Evolutionary conservation across 148 eudicot genomes (phyloP), one percentile per base, ranked within the genome.

Genomic region (Camellia granthamiana): DNA sequence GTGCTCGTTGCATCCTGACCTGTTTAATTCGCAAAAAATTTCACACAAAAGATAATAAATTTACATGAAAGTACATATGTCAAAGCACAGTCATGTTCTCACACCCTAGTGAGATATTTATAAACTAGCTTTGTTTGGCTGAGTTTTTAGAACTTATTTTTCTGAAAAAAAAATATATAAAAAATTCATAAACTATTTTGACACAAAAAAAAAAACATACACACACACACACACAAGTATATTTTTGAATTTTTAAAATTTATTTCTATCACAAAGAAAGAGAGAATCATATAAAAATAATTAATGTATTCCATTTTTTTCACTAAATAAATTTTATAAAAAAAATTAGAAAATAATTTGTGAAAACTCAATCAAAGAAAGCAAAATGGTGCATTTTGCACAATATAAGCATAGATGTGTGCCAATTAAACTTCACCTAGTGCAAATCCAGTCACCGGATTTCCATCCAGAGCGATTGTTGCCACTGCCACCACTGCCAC

Each of bases 371-470:
- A 30, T 30, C 30, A 21, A 19, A 63, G 41, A 63, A 63, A 19
- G 41, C 5, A 47, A 47, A 47, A 47, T 47, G 51, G 51, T 47
- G 51, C 51, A 47, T 1, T 47, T 47, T 47, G 3, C 51, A 47
- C 51, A 5, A 47, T 47, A 47, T 47, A 47, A 47, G 2, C 51
- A 11, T 18, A 44, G 44, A 67, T 38, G 9, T 38, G 55, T 64
- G 60, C 2, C 41, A 1, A 30, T 30, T 30, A 30, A 18, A 49
- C 44, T 7, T 23, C 82, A 92, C 98, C 94, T 88, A 68, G 86
- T 86, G 82, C 98, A 94, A 83, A 94, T 94, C 98, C 98, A 94
- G 76, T 94, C 98, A 44, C 98, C 98, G 19, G 98, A 94, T 76
- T 94, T 94, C 98, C 98, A 94, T 0, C 94, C 91, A 41, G 97